Evolutionary conservation across 2,329 filamentous ascomycete species (phyloP), one percentile per base, ranked within the genome.

Genomic region (Anthostomella pinea): DNA sequence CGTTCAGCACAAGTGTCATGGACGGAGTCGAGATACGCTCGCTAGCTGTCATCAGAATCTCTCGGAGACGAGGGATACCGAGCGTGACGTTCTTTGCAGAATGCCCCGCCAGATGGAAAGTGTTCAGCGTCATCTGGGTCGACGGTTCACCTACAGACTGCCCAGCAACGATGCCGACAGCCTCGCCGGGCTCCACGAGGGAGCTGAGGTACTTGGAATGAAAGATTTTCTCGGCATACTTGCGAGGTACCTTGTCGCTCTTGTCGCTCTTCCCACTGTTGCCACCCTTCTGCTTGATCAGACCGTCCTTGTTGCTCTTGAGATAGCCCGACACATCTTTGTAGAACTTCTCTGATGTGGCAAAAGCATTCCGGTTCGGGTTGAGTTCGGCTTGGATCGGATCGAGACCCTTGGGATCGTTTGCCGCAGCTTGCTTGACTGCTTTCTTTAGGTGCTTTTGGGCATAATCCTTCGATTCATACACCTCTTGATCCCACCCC

Each of bases 71-170:
- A 41, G 93, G 93, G 58, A 98, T 97, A 87, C 93, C 93, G 14
- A 96, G 78, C 1, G 93, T 98, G 59, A 98, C 94, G 76, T 98
- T 98, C 74, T 96, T 97, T 19, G 93, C 85, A 14, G 93, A 90
- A 72, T 97, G 91, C 58, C 93, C 93, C 64, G 93, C 93, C 78
- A 98, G 87, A 77, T 98, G 93, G 79, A 98, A 98, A 18, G 94
- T 98, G 68, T 98, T 98, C 37, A 98, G 71, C 6, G 94, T 98
- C 94, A 98, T 98, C 64, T 98, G 93, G 8, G 93, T 98, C 3
- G 90, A 96, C 7, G 94, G 93, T 60, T 98, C 94, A 59, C 93
- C 93, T 26, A 98, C 83, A 20, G 91, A 97, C 65, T 98, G 93
- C 8, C 90, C 90, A 33, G 94, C 94, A 41, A 98, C 87, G 46